Base-by-base conservation (phyloP, 208 protist genomes). In the Leishmania gerbilli region DNA sequence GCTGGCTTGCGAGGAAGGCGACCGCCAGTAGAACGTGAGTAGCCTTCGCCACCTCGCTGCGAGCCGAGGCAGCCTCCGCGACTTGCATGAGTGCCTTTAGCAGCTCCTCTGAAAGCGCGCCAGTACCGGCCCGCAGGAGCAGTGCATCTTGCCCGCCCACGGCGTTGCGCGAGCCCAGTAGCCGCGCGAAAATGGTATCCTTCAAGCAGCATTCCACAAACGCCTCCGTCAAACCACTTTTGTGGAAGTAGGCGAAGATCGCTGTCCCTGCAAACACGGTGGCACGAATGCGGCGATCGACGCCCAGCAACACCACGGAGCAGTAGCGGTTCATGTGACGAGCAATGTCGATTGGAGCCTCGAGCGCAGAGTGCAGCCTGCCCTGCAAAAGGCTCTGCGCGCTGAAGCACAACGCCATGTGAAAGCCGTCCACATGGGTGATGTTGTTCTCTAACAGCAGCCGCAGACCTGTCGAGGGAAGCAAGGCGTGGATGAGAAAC, bases 371-470 rank as follows among this genome's bases (percentile, higher is more conserved):
- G 68, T 75, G 80, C 47, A 83, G 60, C 21, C 69, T 72, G 24
- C 85, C 87, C 62, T 86, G 86, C 64, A 94, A 83, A 51, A 91
- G 56, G 69, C 94, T 79, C 45, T 78, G 77, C 34, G 84, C 88
- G 76, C 90, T 89, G 85, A 95, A 95, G 79, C 91, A 95, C 69
- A 97, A 80, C 8, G 88, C 88, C 71, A 95, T 80, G 82, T 97
- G 93, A 51, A 97, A 77, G 49, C 91, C 93, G 80, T 97, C 93
- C 15, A 95, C 83, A 76, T 92, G 88, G 19, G 90, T 93, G 53
- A 60, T 79, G 69, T 82, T 87, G 67, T 88, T 85, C 47, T 94
- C 92, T 56, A 93, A 87, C 40, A 97, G 85, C 24, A 95, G 82
- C 11, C 93, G 91, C 76, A 95, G 84, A 17, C 85, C 92, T 17